Evolutionary conservation across 2,329 filamentous ascomycete genomes (phyloP).

Genomic region (Fusarium newnesense): DNA sequence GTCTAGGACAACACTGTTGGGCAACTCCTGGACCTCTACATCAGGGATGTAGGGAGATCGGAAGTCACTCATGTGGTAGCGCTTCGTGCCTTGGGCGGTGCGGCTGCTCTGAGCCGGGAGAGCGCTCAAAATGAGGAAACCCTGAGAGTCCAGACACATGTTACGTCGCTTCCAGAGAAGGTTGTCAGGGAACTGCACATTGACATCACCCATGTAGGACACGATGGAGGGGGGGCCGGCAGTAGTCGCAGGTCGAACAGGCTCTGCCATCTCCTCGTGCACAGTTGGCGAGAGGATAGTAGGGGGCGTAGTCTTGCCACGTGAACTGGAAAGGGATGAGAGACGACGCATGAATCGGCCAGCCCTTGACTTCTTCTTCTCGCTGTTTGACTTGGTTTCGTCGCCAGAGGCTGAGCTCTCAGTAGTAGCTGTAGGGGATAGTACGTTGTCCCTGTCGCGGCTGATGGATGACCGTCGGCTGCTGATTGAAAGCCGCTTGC

Average conservation of each 20-base stretch:
- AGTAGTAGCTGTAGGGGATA: constrained; percentile 56
- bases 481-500: constrained; percentile 71
- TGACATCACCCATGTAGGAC: constrained; percentile 86
- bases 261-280: constrained; percentile 54
- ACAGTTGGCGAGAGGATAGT: constrained; percentile 61
- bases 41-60: constrained; percentile 83
- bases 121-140: constrained; percentile 81
- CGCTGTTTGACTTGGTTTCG: constrained; percentile 56
- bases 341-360: constrained; percentile 69
- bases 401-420: constrained; percentile 60
- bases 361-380: constrained; percentile 63
- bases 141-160: constrained; percentile 84
- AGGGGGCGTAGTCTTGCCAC: constrained; percentile 57
- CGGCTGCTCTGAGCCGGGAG: constrained; percentile 64
- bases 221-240: constrained; percentile 57
- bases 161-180: constrained; percentile 95
- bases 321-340: constrained; percentile 62
- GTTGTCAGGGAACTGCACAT: constrained; percentile 96
- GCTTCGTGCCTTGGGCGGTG: constrained; percentile 66
- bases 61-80: constrained; percentile 89
- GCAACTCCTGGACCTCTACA: constrained; percentile 90
- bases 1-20: constrained; percentile 79
- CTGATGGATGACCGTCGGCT: constrained; percentile 66
- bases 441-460: constrained; percentile 51
- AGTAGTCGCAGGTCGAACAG: constrained; percentile 45